Percentiles rank a stretch among this genome's conserved stretches.
Conservation (phyloP, 2,329 filamentous ascomycete genomes). For the Nigrospora osmanthi region DNA sequence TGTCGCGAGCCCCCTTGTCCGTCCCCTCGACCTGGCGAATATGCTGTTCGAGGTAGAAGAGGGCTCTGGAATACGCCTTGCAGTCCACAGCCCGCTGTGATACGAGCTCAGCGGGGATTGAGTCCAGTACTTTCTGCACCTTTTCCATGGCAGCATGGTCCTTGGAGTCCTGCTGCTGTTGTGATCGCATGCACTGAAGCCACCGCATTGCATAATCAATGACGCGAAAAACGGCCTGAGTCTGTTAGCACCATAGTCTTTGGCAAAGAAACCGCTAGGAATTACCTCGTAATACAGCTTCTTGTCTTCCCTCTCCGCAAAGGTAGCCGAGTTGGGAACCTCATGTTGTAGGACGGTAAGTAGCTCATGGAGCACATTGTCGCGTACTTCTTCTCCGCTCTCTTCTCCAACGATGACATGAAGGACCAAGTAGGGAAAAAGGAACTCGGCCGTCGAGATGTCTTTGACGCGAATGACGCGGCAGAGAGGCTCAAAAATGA, state of each 20-base stretch:
- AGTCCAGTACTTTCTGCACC: constrained; percentile 43
- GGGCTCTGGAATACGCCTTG: constrained; percentile 81
- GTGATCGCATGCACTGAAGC: constrained; percentile 66
- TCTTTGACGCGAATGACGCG: constrained; percentile 82
- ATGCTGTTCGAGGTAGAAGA: constrained; percentile 93
- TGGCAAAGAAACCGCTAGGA: not conserved
- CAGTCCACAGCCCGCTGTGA: constrained; percentile 87
- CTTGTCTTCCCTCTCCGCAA: constrained; percentile 63
- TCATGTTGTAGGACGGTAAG: constrained; percentile 63
- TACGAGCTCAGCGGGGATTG: constrained; percentile 66
- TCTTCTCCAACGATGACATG: constrained; percentile 72
- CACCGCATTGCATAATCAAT: constrained; percentile 89
- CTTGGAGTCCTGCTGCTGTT: constrained; percentile 19
- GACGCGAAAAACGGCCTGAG: constrained; percentile 75
- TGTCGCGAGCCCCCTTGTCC: constrained; percentile 39
- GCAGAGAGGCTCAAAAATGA: constrained; percentile 74
- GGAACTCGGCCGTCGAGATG: constrained; percentile 75
- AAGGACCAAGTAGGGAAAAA: constrained; percentile 79
- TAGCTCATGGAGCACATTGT: constrained; percentile 65
- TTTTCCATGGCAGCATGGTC: constrained; percentile 41
- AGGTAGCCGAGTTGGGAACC: constrained; percentile 39
- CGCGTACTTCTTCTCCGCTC: constrained; percentile 50
- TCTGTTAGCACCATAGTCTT: constrained; percentile 10
- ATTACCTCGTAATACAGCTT: constrained; percentile 80
- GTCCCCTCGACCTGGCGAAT: constrained; percentile 46